Evolutionary conservation across 2,329 filamentous ascomycete genomes (phyloP), one percentile per base, ranked within the genome.

Genomic region (Ophiostoma himal-ulmi): DNA sequence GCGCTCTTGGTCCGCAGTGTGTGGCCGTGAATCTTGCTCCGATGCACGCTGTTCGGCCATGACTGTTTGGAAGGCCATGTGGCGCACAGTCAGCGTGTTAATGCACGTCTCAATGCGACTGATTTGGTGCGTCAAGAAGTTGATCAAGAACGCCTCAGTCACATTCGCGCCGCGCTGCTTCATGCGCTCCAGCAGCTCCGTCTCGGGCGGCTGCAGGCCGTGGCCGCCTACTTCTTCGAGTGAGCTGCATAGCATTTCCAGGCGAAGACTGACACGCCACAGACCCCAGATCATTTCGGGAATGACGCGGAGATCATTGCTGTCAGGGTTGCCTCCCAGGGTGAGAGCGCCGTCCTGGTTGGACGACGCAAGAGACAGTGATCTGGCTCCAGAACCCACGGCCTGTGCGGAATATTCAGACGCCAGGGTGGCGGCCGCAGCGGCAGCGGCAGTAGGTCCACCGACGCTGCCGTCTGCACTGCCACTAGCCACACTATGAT

Each of bases 51-150:
- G 62, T 13, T 62, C 57, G 26, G 62, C 62, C 62, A 39, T 39
- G 34, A 22, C 34, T 20, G 65, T 39, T 22, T 67, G 37, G 37
- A 86, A 85, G 74, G 92, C 87, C 79, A 96, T 86, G 79, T 96
- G 90, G 67, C 94, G 90, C 75, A 97, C 83, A 14, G 88, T 83
- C 68, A 97, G 85, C 0, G 92, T 93, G 41, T 90, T 91, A 75
- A 94, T 86, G 77, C 92, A 95, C 68, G 92, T 90, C 93, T 99
- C 95, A 78, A 99, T 96, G 76, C 95, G 88, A 78, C 91, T 94
- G 75, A 99, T 91, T 84, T 97, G 93, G 78, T 98, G 94, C 78
- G 96, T 94, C 79, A 98, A 86, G 76, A 99, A 93, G 76, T 92
- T 93, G 70, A 96, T 81, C 79, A 98, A 82, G 79, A 96, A 94